A percentile compares a stretch with the other conserved stretches of the same genome.
phyloP scores from a whole-genome alignment of 2,329 filamentous ascomycete species.

The Mollisiaceae sp. region DNA sequence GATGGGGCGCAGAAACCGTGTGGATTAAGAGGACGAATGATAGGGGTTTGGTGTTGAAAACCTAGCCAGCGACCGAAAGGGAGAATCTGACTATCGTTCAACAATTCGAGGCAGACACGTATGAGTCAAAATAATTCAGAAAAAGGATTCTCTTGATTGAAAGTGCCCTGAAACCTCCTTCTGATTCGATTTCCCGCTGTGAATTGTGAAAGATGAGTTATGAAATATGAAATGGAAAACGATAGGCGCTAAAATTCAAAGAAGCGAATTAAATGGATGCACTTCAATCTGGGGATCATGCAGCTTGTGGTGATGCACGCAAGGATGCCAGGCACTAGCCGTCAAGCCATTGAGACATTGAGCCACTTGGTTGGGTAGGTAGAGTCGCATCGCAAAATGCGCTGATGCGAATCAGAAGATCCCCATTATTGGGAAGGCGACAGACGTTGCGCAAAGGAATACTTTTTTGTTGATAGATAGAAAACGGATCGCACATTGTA shows the following conservation, averaged over 20 bases:
- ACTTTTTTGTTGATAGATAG: conserved; percentile 1
- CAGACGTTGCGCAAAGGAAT: neutral
- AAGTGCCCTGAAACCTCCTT: neutral
- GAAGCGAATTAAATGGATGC: neutral
- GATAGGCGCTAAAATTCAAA: neutral
- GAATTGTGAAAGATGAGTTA: neutral
- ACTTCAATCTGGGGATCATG: neutral
- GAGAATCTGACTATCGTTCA: no score
- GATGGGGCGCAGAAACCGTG: no score
- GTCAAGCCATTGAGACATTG: neutral
- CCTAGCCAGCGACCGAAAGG: no score
- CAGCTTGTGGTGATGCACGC: neutral
- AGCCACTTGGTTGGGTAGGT: neutral
- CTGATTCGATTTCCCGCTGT: neutral
- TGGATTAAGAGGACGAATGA: no score
- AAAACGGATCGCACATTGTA: neutral
- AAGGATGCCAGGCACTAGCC: conserved; percentile 7
- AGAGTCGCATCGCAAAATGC: conserved; percentile 1
- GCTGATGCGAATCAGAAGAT: neutral
- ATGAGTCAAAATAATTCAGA: no score
- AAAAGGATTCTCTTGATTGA: no score
- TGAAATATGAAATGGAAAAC: neutral
- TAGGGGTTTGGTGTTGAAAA: no score
- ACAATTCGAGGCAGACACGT: no score
- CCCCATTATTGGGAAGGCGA: neutral